Conservation (phyloP, 2,329 filamentous ascomycete genomes). For the Phaeosphaeriaceae sp. region DNA sequence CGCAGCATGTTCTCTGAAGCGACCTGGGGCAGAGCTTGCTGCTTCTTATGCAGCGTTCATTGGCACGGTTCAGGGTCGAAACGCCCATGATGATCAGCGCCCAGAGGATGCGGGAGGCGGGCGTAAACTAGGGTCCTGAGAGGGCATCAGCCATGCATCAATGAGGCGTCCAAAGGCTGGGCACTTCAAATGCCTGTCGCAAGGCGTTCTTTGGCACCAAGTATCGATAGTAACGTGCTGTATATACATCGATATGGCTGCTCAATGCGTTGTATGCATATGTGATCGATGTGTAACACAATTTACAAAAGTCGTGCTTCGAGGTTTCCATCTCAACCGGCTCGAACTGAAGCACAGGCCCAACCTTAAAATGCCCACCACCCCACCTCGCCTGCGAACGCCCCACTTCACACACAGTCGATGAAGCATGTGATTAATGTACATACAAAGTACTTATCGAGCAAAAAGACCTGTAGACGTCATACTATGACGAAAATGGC, state of each 20-base stretch:
- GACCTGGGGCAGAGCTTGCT: not conserved
- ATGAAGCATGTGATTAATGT: constrained; percentile 2
- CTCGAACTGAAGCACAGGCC: constrained; percentile 8
- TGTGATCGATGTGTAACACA: not conserved
- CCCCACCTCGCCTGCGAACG: constrained; percentile 7
- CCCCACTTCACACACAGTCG: not conserved
- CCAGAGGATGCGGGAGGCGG: not conserved
- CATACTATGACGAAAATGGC: not conserved
- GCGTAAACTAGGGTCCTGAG: constrained; percentile 10
- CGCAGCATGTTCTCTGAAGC: not conserved
- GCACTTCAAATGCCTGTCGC: constrained; percentile 18
- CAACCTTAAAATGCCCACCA: constrained; percentile 2
- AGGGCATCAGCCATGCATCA: constrained; percentile 19
- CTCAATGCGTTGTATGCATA: not conserved
- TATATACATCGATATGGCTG: not conserved
- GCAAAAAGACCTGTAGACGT: constrained; percentile 1
- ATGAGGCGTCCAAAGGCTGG: constrained; percentile 20
- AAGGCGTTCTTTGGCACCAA: not conserved
- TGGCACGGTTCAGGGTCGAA: not conserved
- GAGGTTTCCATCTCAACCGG: not conserved
- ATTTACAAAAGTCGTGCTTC: not conserved
- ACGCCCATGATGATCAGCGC: constrained; percentile 12
- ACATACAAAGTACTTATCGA: no score
- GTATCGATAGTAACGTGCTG: not conserved
- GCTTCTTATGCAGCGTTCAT: not conserved